phyloP scores from a whole-genome alignment of 805 yeast species.

The Yamadazyma sp. region DNA sequence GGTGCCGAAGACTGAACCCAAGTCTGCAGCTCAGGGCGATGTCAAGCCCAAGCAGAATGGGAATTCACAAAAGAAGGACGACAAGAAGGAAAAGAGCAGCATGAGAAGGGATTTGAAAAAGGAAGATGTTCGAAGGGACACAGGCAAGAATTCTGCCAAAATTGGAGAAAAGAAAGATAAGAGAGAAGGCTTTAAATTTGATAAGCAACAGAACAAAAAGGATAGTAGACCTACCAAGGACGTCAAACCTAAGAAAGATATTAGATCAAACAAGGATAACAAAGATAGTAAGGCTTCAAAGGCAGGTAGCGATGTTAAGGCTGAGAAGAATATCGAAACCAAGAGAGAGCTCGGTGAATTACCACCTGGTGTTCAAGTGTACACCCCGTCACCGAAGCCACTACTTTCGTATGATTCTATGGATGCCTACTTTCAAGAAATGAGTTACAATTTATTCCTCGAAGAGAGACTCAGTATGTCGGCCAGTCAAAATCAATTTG shows the following conservation, averaged over 20 bases:
- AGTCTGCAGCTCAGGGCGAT: too few relatives aligned
- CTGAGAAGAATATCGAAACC: neutral
- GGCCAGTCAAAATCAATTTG: conserved; percentile 37
- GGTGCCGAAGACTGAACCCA: too few relatives aligned
- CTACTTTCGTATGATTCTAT: conserved; percentile 49
- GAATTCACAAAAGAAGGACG: too few relatives aligned
- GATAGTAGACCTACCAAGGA: neutral
- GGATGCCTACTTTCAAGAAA: conserved; percentile 53
- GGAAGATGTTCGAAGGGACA: too few relatives aligned
- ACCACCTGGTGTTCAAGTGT: conserved; percentile 31
- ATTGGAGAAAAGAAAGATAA: too few relatives aligned
- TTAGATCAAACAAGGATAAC: too few relatives aligned
- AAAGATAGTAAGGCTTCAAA: neutral
- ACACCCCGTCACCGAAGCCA: conserved; percentile 39
- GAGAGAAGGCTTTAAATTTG: neutral
- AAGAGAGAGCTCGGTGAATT: conserved; percentile 1
- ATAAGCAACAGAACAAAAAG: neutral
- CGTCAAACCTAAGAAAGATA: neutral
- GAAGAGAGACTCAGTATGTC: conserved; percentile 50
- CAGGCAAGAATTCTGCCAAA: too few relatives aligned
- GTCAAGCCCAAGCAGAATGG: too few relatives aligned
- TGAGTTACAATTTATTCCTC: conserved; percentile 59
- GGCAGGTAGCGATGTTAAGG: too few relatives aligned
- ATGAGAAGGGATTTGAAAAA: too few relatives aligned
- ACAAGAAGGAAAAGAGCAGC: too few relatives aligned